phyloP scores from a whole-genome alignment of 805 yeast species.

The Metschnikowia kunwiensis region DNA sequence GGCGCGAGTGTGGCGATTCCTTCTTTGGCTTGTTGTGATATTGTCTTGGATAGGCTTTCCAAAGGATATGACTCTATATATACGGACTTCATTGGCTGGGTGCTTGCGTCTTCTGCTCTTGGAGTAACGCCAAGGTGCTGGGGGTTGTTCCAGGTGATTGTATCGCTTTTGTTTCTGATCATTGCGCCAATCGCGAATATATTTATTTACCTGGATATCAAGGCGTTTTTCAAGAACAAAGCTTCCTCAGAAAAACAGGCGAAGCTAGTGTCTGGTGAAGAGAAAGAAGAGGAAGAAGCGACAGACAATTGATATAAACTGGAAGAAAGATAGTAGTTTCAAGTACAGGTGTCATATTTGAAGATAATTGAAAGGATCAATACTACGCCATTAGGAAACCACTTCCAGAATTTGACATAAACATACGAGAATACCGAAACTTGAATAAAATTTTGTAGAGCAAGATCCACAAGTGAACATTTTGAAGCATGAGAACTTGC shows the following conservation, averaged over 20 bases:
- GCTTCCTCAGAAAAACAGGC: constrained; percentile 23
- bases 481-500: no score
- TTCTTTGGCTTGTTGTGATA: constrained; percentile 62
- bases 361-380: background rate
- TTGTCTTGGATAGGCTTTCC: constrained; percentile 53
- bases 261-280: background rate
- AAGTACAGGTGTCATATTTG: background rate
- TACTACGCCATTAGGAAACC: no score
- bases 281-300: background rate
- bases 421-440: no score
- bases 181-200: constrained; percentile 53
- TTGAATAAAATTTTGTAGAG: no score
- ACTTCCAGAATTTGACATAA: no score
- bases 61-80: constrained; percentile 69
- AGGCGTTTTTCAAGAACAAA: constrained; percentile 46
- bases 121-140: constrained; percentile 69
- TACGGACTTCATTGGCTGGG: constrained; percentile 86
- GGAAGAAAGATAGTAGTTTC: no score
- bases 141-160: constrained; percentile 45
- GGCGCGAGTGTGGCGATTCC: constrained; percentile 75
- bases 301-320: background rate
- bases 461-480: no score
- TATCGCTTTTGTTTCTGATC: constrained; percentile 34
- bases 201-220: constrained; percentile 50
- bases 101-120: constrained; percentile 60